These are phyloP conservation scores for Aspergillus thermomutatus DNA, from an alignment of 2,329 filamentous ascomycete species.

Conservation along the genomic window DNA sequence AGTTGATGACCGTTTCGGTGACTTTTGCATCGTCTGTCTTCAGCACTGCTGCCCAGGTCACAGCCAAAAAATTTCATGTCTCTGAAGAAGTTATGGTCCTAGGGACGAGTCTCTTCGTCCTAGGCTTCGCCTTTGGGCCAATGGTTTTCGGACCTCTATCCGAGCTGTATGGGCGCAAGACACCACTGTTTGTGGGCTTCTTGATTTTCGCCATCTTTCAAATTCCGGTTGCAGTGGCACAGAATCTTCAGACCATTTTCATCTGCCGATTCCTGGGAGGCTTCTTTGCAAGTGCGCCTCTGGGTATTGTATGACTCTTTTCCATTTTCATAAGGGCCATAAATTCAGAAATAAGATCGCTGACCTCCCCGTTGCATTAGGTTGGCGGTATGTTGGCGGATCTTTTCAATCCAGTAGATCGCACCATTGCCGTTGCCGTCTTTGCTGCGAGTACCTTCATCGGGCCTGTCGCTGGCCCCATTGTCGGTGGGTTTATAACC, in stretches of 20 bases:
- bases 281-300: slow-evolving; percentile 50
- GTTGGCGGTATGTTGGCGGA: too few species aligned
- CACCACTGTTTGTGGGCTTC: slow-evolving; percentile 47
- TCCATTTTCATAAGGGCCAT: too few species aligned
- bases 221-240: slow-evolving; percentile 51
- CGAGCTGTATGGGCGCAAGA: slow-evolving; percentile 48
- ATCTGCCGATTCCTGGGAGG: slow-evolving; percentile 54
- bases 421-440: too few species aligned
- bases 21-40: slow-evolving; percentile 50
- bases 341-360: too few species aligned
- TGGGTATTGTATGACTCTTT: too few species aligned
- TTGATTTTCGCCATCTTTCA: slow-evolving; percentile 50
- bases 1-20: slow-evolving; percentile 44
- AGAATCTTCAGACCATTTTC: slow-evolving; percentile 51
- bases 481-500: slow-evolving; percentile 51
- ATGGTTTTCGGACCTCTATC: slow-evolving; percentile 42
- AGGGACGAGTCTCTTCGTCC: slow-evolving; percentile 49
- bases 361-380: too few species aligned
- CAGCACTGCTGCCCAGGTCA: slow-evolving; percentile 40
- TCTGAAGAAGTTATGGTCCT: slow-evolving; percentile 48
- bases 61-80: slow-evolving; percentile 44
- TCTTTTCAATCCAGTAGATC: too few species aligned
- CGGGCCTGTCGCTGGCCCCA: slow-evolving; percentile 48
- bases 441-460: slow-evolving; percentile 46
- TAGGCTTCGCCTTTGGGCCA: slow-evolving; percentile 42